A percentile compares a stretch with the other conserved stretches of the same genome.
These are phyloP conservation scores for Xylaria intraflava DNA, from an alignment of 495 filamentous ascomycete species.

Conservation along the genomic window DNA sequence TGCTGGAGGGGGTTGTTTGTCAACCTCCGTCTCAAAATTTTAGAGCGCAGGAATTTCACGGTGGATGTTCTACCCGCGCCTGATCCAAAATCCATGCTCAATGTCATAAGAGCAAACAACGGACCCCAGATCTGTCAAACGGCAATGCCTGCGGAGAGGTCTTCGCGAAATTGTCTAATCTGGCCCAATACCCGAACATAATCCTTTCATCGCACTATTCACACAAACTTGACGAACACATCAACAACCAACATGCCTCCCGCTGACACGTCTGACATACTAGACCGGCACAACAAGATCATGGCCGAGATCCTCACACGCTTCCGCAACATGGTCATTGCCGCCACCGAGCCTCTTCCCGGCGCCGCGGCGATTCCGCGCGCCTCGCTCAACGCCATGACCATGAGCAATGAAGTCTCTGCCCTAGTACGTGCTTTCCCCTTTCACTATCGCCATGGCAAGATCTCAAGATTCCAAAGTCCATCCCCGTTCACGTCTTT, in stretches of 20 bases:
- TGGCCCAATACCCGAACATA: background rate
- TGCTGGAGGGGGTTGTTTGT: background rate
- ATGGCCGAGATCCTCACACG: conserved; percentile 34
- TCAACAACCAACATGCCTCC: conserved; percentile 1
- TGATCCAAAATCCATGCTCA: background rate
- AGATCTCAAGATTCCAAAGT: background rate
- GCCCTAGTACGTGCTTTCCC: conserved; percentile 22
- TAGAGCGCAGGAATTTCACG: background rate
- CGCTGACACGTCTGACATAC: conserved; percentile 10
- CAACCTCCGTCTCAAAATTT: background rate
- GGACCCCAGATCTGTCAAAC: background rate
- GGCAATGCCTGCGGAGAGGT: background rate
- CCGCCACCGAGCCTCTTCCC: conserved; percentile 24
- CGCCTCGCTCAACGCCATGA: conserved; percentile 32
- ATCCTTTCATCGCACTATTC: conserved; percentile 1
- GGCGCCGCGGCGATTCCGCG: conserved; percentile 25
- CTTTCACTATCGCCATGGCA: background rate
- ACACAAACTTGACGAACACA: background rate
- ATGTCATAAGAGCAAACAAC: background rate
- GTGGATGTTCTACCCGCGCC: background rate
- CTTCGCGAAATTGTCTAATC: background rate
- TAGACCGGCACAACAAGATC: conserved; percentile 34
- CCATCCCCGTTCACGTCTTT: background rate
- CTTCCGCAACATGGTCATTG: conserved; percentile 29
- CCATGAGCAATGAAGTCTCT: conserved; percentile 27